These are phyloP conservation scores for Tulasnella sp. DNA, from an alignment of 768 basidiomycete species.

Conservation along the genomic window DNA sequence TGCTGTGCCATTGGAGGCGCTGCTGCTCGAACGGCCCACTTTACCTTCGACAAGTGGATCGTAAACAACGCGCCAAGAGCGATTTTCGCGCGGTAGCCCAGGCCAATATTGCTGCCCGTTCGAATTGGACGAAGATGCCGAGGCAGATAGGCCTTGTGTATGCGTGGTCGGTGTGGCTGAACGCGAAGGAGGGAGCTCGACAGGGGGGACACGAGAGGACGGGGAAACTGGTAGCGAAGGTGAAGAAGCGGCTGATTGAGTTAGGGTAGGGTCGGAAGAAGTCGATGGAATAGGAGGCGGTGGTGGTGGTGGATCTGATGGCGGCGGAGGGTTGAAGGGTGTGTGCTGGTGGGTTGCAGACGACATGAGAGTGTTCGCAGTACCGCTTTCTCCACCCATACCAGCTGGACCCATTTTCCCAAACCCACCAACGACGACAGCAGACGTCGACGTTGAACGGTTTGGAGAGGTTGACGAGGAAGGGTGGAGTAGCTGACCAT, in stretches of 20 bases:
- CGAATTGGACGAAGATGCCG: slow-evolving; percentile 18
- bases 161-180: slow-evolving; percentile 1
- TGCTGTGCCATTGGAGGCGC: slow-evolving; percentile 4
- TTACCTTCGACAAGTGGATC: slow-evolving; percentile 23
- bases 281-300: slow-evolving; percentile 27
- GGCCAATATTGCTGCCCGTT: slow-evolving; percentile 14
- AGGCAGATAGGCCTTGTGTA: neutral
- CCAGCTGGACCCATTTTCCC: neutral
- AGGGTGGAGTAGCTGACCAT: slow-evolving; percentile 30
- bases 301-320: slow-evolving; percentile 28
- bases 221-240: slow-evolving; percentile 26
- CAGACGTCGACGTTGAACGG: neutral
- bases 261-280: slow-evolving; percentile 24
- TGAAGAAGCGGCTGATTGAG: slow-evolving; percentile 3
- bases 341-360: slow-evolving; percentile 30
- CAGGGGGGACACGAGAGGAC: neutral
- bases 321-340: slow-evolving; percentile 35
- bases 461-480: slow-evolving; percentile 24
- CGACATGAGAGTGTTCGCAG: slow-evolving; percentile 24
- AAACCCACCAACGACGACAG: neutral
- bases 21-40: slow-evolving; percentile 20
- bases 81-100: slow-evolving; percentile 19
- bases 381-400: neutral
- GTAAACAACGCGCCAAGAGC: slow-evolving; percentile 23
- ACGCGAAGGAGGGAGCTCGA: neutral